Percentiles rank a stretch among this genome's conserved stretches.
These are phyloP conservation scores for Colletotrichum trifolii DNA, from an alignment of 2,329 filamentous ascomycete genomes.

Conservation along the genomic window DNA sequence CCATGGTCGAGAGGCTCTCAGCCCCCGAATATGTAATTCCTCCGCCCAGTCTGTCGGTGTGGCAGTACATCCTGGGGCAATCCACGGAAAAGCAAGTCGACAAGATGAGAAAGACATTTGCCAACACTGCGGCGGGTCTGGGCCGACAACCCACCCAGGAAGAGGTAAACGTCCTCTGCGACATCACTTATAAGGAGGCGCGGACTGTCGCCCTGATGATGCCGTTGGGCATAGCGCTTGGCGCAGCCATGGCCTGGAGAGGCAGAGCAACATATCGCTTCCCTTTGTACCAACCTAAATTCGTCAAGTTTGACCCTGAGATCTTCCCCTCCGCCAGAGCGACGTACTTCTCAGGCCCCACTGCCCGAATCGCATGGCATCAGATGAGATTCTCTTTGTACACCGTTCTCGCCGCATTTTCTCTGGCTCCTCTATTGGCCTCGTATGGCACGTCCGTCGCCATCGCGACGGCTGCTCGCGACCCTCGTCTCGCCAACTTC, in stretches of 20 bases:
- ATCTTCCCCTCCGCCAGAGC: slow-evolving; percentile 42
- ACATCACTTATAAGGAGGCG: slow-evolving; percentile 43
- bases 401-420: slow-evolving; percentile 41
- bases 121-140: slow-evolving; percentile 1
- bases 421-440: slow-evolving; percentile 43
- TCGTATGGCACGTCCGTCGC: slow-evolving; percentile 42
- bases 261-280: slow-evolving; percentile 51
- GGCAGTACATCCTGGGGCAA: slow-evolving; percentile 13
- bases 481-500: slow-evolving; percentile 27
- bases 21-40: slow-evolving; percentile 6
- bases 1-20: slow-evolving; percentile 2
- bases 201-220: slow-evolving; percentile 46
- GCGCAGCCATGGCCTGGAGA: slow-evolving; percentile 42
- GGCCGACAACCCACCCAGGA: slow-evolving; percentile 46
- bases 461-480: slow-evolving; percentile 3
- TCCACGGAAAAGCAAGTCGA: slow-evolving; percentile 8
- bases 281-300: slow-evolving; percentile 52
- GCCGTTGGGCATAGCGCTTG: slow-evolving; percentile 40
- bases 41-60: slow-evolving; percentile 17
- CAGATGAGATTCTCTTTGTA: slow-evolving; percentile 48
- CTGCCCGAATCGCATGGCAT: slow-evolving; percentile 50
- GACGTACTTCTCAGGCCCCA: slow-evolving; percentile 41
- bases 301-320: slow-evolving; percentile 44
- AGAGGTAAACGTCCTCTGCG: slow-evolving; percentile 48
- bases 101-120: neutral